Conservation (phyloP, 2,329 filamentous ascomycete genomes). For the Talaromyces sp. region DNA sequence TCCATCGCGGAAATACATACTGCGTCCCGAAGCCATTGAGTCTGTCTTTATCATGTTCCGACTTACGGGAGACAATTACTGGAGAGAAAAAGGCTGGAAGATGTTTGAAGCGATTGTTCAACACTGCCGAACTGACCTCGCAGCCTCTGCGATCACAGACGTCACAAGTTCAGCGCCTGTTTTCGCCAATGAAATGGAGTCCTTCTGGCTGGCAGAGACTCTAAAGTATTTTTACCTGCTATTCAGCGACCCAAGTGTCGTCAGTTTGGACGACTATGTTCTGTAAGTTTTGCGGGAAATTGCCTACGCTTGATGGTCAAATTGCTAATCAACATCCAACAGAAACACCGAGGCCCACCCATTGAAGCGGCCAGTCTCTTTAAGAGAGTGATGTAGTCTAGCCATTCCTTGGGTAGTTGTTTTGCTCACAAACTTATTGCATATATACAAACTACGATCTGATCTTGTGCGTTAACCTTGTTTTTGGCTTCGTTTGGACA, state of each 20-base stretch:
- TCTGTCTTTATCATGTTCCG: conserved; percentile 74
- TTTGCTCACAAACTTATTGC: not conserved
- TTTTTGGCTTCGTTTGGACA: not conserved
- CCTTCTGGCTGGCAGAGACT: conserved; percentile 61
- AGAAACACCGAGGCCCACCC: conserved; percentile 31
- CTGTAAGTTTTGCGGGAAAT: conserved; percentile 30
- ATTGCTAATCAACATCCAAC: conserved; percentile 11
- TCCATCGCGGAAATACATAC: conserved; percentile 31
- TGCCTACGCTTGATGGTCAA: not conserved
- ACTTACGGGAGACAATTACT: conserved; percentile 60
- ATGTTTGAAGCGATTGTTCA: conserved; percentile 65
- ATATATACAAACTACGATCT: not conserved
- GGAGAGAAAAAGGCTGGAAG: conserved; percentile 65
- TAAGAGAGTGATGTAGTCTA: not conserved
- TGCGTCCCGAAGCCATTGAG: conserved; percentile 70
- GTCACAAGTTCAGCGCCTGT: conserved; percentile 49
- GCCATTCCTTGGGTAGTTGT: not conserved
- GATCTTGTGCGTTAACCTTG: not conserved
- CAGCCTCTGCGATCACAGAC: conserved; percentile 61
- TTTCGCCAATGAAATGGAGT: conserved; percentile 62
- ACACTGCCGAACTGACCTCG: conserved; percentile 57
- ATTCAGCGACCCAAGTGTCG: conserved; percentile 38
- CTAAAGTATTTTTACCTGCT: conserved; percentile 45
- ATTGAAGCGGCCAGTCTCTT: conserved; percentile 17
- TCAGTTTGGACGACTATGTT: conserved; percentile 44